Base-by-base conservation (phyloP, 768 basidiomycete genomes). In the Boletus subparvulus region DNA sequence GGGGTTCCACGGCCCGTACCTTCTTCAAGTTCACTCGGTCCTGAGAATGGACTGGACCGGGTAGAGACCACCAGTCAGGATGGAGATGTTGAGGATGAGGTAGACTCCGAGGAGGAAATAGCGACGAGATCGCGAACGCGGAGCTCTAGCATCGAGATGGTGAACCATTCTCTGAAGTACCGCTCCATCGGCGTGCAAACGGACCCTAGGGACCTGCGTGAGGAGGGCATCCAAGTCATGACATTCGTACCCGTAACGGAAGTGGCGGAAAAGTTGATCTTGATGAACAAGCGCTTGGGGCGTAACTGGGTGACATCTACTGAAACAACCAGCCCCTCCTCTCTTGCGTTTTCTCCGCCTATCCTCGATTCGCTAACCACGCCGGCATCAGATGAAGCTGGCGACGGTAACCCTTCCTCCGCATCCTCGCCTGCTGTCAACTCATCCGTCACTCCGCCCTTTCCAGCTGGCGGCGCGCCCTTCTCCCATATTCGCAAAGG, bases 81-180 rank as follows among this genome's bases (percentile, higher is more conserved):
- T 68, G 92, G 87, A 6, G 92, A 92, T 62, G 85, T 88, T 56
- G 90, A 91, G 63, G 88, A 88, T 60, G 86, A 88, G 54, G 81
- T 80, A 5, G 86, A 88, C 44, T 66, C 72, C 13, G 83, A 83
- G 19, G 84, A 85, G 36, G 71, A 72, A 49, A 65, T 35, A 55
- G 60, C 19, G 65, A 54, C 45, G 68, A 72, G 56, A 70, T 67
- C 62, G 59, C 65, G 76, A 75, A 55, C 72, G 66, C 58, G 71
- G 70, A 56, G 75, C 30, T 75, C 79, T 56, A 66, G 64, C 55
- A 46, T 50, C 21, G 55, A 46, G 36, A 49, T 56, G 41, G 62
- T 33, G 47, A 66, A 41, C 62, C 51, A 32, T 60, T 65, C 44
- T 64, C 64, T n/a, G 64, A 75, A 78, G 66, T 91, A 92, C 63